Conservation (phyloP, 192 early-diverging fungal species). For the Diversispora eburnea region DNA sequence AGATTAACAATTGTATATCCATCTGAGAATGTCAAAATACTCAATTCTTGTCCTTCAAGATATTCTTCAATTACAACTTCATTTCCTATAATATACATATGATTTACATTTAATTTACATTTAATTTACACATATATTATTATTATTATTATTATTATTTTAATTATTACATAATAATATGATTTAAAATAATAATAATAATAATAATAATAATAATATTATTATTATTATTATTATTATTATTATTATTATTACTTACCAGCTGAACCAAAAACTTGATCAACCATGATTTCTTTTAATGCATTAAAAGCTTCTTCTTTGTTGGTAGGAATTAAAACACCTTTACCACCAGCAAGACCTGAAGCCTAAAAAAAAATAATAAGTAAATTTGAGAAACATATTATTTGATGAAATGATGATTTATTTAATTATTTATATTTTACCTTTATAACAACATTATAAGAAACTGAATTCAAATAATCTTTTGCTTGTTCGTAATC, state of each 20-base stretch:
- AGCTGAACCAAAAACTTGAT: constrained; percentile 83
- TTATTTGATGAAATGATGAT: background rate
- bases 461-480: constrained; percentile 57
- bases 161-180: too few relatives aligned
- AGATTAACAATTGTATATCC: constrained; percentile 88
- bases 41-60: constrained; percentile 90
- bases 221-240: background rate
- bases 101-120: too few relatives aligned
- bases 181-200: background rate
- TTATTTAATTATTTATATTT: background rate
- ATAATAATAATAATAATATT: background rate
- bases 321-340: constrained; percentile 85
- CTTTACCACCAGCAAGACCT: constrained; percentile 97
- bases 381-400: background rate
- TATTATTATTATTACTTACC: constrained; percentile 40
- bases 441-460: constrained; percentile 82
- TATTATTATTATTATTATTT: too few relatives aligned
- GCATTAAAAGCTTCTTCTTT: constrained; percentile 82
- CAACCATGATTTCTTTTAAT: constrained; percentile 86
- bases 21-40: constrained; percentile 86
- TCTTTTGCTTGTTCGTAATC: constrained; percentile 65
- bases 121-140: too few relatives aligned
- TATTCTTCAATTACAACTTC: constrained; percentile 97
- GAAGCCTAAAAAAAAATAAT: constrained; percentile 64
- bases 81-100: constrained; percentile 34